phyloP scores from a whole-genome alignment of 2,329 filamentous ascomycete species.

The Colletotrichum theobromicola region DNA sequence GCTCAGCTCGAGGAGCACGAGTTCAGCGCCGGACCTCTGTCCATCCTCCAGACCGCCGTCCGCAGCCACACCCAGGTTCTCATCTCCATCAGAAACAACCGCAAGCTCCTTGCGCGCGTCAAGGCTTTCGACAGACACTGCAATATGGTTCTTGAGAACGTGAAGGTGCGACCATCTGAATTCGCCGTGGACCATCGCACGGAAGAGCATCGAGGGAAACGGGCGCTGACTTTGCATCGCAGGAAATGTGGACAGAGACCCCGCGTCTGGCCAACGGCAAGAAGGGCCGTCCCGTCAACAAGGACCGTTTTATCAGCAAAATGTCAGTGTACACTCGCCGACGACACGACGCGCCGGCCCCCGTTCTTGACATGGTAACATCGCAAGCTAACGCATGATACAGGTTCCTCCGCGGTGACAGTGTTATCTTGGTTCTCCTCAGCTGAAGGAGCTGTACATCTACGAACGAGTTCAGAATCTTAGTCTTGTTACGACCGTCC shows the following conservation, averaged over 20 bases:
- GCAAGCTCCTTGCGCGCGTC: slow-evolving; percentile 94
- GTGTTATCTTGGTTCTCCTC: slow-evolving; percentile 84
- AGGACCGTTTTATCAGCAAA: slow-evolving; percentile 98
- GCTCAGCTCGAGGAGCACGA: slow-evolving; percentile 69
- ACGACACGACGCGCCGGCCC: neutral
- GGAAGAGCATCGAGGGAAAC: neutral
- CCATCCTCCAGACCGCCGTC: slow-evolving; percentile 95
- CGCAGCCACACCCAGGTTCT: slow-evolving; percentile 94
- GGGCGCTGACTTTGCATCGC: neutral
- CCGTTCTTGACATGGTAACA: neutral
- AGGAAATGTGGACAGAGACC: slow-evolving; percentile 99
- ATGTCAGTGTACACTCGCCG: slow-evolving; percentile 66
- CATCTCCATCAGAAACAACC: slow-evolving; percentile 97
- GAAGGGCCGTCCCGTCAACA: slow-evolving; percentile 91
- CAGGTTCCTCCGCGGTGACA: slow-evolving; percentile 87
- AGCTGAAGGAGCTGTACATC: slow-evolving; percentile 53
- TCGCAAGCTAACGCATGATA: neutral
- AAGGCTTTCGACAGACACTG: slow-evolving; percentile 99
- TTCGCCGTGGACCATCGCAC: neutral
- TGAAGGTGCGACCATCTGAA: slow-evolving; percentile 42
- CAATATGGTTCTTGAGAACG: slow-evolving; percentile 98
- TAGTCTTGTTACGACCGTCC: neutral
- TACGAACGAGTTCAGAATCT: slow-evolving; percentile 1
- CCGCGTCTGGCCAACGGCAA: slow-evolving; percentile 83
- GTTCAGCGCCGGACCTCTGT: slow-evolving; percentile 65